A percentile compares a stretch with the other conserved stretches of the same genome.
Conservation (phyloP, 2,329 filamentous ascomycete species). For the Sporothrix curviconia region DNA sequence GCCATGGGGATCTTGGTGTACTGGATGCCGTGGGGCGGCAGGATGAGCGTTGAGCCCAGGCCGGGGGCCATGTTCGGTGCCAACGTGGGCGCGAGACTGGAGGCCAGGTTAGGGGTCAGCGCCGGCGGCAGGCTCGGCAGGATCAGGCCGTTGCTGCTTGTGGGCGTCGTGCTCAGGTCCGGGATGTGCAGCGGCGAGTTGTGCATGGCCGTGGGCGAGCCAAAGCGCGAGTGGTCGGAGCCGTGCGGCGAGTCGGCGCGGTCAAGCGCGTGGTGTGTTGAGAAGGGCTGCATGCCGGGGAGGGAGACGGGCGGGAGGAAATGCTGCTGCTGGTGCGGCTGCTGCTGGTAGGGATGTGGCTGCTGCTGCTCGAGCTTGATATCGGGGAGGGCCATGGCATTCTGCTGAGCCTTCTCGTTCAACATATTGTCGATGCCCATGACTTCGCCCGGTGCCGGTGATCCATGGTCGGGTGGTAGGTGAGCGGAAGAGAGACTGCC, state of each 20-base stretch:
- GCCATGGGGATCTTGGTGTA: slow-evolving; percentile 19
- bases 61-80: not conserved
- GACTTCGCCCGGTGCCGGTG: slow-evolving; percentile 40
- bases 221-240: slow-evolving; percentile 53
- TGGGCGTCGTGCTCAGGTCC: slow-evolving; percentile 33
- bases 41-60: not conserved
- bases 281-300: slow-evolving; percentile 19
- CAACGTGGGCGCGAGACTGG: not conserved
- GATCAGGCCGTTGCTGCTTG: slow-evolving; percentile 33
- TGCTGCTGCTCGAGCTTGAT: slow-evolving; percentile 11
- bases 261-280: slow-evolving; percentile 36
- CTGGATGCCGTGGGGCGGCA: slow-evolving; percentile 24
- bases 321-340: slow-evolving; percentile 11
- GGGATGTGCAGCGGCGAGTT: slow-evolving; percentile 39
- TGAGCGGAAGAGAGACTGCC: no score
- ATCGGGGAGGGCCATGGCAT: slow-evolving; percentile 24
- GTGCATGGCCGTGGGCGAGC: slow-evolving; percentile 46
- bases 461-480: slow-evolving; percentile 29
- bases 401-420: slow-evolving; percentile 40
- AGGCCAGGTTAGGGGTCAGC: slow-evolving; percentile 20
- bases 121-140: slow-evolving; percentile 35
- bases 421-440: slow-evolving; percentile 50
- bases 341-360: slow-evolving; percentile 11
- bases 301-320: slow-evolving; percentile 17
- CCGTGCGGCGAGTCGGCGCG: slow-evolving; percentile 53